Conservation (phyloP, 1,284 basidiomycete genomes). For the Ustilago curta region DNA sequence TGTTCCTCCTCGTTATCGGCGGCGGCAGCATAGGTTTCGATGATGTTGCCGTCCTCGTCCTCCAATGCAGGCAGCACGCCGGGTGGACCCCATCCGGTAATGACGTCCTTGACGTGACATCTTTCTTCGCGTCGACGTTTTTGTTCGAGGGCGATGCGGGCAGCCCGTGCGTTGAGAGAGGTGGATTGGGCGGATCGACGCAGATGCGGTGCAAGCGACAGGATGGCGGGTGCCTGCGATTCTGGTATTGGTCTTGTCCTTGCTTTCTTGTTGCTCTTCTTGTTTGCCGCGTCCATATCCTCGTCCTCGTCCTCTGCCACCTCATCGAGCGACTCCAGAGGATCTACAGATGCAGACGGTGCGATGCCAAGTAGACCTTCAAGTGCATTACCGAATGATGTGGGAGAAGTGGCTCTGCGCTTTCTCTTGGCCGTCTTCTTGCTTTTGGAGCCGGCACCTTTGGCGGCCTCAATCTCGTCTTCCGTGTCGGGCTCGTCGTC, state of each 20-base stretch:
- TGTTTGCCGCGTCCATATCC: constrained; percentile 5
- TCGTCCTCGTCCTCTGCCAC: constrained; percentile 12
- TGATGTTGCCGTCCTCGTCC: constrained; percentile 48
- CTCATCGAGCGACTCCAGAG: constrained; percentile 18
- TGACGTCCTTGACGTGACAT: constrained; percentile 65
- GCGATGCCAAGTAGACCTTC: constrained; percentile 58
- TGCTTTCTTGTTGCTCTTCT: constrained; percentile 19
- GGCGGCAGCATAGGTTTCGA: constrained; percentile 20
- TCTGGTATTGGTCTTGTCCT: constrained; percentile 10
- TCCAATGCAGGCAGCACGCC: constrained; percentile 52
- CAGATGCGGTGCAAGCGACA: constrained; percentile 66
- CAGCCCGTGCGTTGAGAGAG: constrained; percentile 61
- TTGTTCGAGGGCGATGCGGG: constrained; percentile 61
- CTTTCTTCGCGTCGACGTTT: constrained; percentile 61
- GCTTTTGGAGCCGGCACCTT: constrained; percentile 51
- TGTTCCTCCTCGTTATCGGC: constrained; percentile 29
- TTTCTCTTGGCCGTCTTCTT: constrained; percentile 65
- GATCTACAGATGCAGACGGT: constrained; percentile 23
- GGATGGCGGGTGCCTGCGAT: constrained; percentile 46
- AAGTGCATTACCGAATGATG: constrained; percentile 61
- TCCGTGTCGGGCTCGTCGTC: constrained; percentile 56
- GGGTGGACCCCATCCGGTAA: constrained; percentile 67
- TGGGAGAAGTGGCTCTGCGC: constrained; percentile 63
- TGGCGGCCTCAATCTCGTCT: constrained; percentile 59
- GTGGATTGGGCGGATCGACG: constrained; percentile 58